phyloP scores from a whole-genome alignment of 2,329 filamentous ascomycete species.

The Trichoderma endophyticum region DNA sequence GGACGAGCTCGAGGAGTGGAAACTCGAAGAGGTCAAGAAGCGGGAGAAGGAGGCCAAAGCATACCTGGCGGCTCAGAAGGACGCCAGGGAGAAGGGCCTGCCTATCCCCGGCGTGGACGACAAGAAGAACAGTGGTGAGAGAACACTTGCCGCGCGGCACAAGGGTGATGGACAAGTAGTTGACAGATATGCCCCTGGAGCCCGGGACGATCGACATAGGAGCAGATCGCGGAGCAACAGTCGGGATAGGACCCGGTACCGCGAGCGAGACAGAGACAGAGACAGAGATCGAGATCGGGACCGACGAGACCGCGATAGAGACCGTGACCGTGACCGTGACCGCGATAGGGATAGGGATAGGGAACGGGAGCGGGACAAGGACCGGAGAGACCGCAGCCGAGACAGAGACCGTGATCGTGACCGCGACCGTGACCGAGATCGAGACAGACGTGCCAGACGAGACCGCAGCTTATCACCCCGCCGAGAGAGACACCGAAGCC shows the following conservation, averaged over 20 bases:
- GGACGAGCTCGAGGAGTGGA: slow-evolving; percentile 54
- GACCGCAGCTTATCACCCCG: slow-evolving; percentile 36
- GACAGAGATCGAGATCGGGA: slow-evolving; percentile 36
- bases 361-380: slow-evolving; percentile 37
- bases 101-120: slow-evolving; percentile 58
- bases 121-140: slow-evolving; percentile 45
- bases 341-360: slow-evolving; percentile 34
- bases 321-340: slow-evolving; percentile 29
- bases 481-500: slow-evolving; percentile 36
- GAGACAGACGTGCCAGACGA: slow-evolving; percentile 24
- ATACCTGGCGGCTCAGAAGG: slow-evolving; percentile 60
- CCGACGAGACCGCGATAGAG: slow-evolving; percentile 34
- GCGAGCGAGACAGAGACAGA: slow-evolving; percentile 33
- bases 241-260: slow-evolving; percentile 36
- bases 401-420: slow-evolving; percentile 22
- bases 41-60: slow-evolving; percentile 63
- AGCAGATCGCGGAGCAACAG: slow-evolving; percentile 37
- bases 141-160: slow-evolving; percentile 39
- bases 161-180: slow-evolving; percentile 28
- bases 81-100: slow-evolving; percentile 57
- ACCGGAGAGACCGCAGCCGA: slow-evolving; percentile 40
- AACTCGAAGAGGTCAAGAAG: slow-evolving; percentile 59
- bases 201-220: slow-evolving; percentile 39
- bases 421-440: neutral
- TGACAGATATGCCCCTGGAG: slow-evolving; percentile 48